These are phyloP conservation scores for Solanum commersonii DNA, from an alignment of 257 asterid genomes.

Conservation along the genomic window DNA sequence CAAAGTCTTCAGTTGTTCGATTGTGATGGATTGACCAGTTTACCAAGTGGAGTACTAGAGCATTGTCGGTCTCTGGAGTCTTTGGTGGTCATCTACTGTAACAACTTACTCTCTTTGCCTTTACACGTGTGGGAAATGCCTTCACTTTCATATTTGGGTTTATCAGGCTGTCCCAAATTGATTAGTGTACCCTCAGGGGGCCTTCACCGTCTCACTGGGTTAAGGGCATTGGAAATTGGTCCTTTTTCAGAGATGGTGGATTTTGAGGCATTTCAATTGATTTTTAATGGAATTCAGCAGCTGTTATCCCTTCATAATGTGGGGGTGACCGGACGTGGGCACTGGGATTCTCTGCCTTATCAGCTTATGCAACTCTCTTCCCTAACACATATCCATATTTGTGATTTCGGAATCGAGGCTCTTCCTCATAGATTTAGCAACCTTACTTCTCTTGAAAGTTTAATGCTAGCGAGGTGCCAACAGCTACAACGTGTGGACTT, in stretches of 20 bases:
- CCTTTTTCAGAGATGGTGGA: not conserved
- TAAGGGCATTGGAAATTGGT: rapidly evolving
- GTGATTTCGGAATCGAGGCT: not conserved
- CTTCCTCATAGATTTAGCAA: not conserved
- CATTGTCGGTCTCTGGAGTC: not conserved
- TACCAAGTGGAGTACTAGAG: conserved; percentile 6
- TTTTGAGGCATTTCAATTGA: not conserved
- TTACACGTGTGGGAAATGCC: not conserved
- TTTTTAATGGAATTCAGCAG: not conserved
- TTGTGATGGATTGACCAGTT: not conserved
- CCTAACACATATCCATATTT: rapidly evolving
- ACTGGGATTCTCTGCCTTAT: conserved; percentile 1
- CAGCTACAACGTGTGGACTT: not conserved
- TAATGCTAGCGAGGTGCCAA: rapidly evolving
- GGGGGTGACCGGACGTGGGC: too few relatives aligned
- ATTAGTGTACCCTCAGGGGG: not conserved
- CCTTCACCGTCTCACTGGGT: not conserved
- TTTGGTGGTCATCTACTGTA: rapidly evolving
- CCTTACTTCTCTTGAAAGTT: not conserved
- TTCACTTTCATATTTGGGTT: rapidly evolving
- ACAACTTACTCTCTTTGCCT: not conserved
- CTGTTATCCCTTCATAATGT: too few relatives aligned
- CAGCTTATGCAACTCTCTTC: conserved; percentile 11
- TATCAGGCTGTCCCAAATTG: not conserved
- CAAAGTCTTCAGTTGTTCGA: rapidly evolving